Conservation (phyloP, 2,329 filamentous ascomycete species). For the Chalara sp. region DNA sequence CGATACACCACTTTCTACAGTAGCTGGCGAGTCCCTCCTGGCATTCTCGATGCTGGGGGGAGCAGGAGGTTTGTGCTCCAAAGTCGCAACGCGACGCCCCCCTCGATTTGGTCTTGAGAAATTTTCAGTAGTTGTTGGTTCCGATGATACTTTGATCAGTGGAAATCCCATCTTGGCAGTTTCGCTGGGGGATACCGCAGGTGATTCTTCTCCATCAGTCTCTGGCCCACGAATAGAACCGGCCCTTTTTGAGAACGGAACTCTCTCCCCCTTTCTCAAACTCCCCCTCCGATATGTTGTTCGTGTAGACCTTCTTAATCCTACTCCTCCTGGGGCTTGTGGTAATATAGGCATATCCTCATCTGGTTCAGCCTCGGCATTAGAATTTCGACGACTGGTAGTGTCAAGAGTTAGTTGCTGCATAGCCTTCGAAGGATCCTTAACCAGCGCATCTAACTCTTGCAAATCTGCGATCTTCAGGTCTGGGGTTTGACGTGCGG, state of each 20-base stretch:
- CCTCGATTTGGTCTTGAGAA: constrained; percentile 49
- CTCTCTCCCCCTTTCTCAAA: constrained; percentile 69
- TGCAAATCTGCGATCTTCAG: constrained; percentile 54
- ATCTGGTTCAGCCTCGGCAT: constrained; percentile 29
- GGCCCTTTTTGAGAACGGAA: constrained; percentile 68
- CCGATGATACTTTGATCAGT: constrained; percentile 61
- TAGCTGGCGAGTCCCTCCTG: constrained; percentile 9
- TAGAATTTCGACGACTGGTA: constrained; percentile 18
- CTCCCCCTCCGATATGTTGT: constrained; percentile 90
- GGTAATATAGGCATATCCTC: constrained; percentile 87
- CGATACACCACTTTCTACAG: constrained; percentile 6
- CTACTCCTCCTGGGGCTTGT: constrained; percentile 60
- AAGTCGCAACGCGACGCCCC: constrained; percentile 19
- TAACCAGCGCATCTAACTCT: constrained; percentile 73
- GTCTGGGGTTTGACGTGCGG: constrained; percentile 42
- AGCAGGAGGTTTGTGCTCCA: constrained; percentile 11
- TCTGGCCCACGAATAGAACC: constrained; percentile 53
- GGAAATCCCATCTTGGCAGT: constrained; percentile 30
- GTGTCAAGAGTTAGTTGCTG: constrained; percentile 51
- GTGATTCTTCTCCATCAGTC: constrained; percentile 45
- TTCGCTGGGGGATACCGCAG: constrained; percentile 40
- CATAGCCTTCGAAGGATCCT: constrained; percentile 67
- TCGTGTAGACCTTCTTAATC: constrained; percentile 80
- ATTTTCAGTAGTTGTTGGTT: constrained; percentile 54
- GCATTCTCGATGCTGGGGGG: constrained; percentile 6